Conservation (phyloP, 192 early-diverging fungal species). For the Dissophora globulifera region DNA sequence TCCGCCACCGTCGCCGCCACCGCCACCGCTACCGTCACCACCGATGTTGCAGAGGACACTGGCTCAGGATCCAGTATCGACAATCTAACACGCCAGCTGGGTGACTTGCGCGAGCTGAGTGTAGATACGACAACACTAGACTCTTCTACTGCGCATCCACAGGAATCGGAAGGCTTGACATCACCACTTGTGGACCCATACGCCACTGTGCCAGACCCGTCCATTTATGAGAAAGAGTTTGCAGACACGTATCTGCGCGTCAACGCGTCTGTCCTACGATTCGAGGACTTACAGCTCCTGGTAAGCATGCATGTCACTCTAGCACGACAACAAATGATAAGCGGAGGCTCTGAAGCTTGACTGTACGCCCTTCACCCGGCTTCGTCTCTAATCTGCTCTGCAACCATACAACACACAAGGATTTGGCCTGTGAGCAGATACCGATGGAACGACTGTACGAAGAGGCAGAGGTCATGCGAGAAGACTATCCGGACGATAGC, state of each 20-base stretch:
- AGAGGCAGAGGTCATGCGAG: slow-evolving; percentile 45
- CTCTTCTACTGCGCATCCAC: too few relatives aligned
- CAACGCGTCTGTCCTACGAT: slow-evolving; percentile 28
- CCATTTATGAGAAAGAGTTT: slow-evolving; percentile 40
- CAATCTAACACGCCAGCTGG: slow-evolving; percentile 17
- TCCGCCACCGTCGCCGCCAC: too few relatives aligned
- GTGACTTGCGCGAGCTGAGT: neutral
- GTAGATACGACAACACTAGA: neutral
- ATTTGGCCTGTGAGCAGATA: slow-evolving; percentile 53
- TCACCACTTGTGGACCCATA: neutral
- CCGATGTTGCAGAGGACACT: too few relatives aligned
- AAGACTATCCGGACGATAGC: slow-evolving; percentile 44
- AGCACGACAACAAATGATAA: too few relatives aligned
- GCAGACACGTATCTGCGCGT: neutral
- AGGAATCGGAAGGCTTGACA: neutral
- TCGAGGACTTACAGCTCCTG: slow-evolving; percentile 43
- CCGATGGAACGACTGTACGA: slow-evolving; percentile 56
- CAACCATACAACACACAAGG: too few relatives aligned
- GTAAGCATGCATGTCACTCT: too few relatives aligned
- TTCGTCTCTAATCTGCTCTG: too few relatives aligned
- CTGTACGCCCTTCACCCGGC: too few relatives aligned
- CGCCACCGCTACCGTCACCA: too few relatives aligned
- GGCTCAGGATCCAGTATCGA: neutral
- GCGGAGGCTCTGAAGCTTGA: too few relatives aligned
- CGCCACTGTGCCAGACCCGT: slow-evolving; percentile 21